Conservation (phyloP, 495 filamentous ascomycete genomes). For the Xylaria grammica region DNA sequence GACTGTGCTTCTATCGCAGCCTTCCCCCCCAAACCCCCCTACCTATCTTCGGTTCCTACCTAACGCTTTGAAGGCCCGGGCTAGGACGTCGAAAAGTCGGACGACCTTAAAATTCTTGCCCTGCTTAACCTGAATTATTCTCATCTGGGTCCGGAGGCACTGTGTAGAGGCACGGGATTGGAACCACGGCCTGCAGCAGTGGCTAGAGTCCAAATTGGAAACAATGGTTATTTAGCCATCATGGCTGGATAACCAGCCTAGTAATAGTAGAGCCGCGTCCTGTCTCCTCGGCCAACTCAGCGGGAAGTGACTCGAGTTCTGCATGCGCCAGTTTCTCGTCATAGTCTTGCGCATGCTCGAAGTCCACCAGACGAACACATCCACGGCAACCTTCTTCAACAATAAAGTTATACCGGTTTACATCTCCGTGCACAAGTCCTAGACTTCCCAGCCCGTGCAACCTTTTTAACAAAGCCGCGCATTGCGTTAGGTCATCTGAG, state of each 20-base stretch:
- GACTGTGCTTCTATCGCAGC: no score
- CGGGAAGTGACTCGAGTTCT: constrained; percentile 20
- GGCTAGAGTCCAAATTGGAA: not conserved
- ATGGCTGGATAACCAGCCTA: constrained; percentile 8
- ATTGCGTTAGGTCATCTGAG: constrained; percentile 21
- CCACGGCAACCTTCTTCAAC: constrained; percentile 13
- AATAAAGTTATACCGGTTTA: constrained; percentile 31
- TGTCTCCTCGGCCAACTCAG: constrained; percentile 25
- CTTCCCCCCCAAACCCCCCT: no score
- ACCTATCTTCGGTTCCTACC: not conserved
- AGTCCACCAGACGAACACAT: constrained; percentile 22
- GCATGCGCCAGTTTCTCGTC: constrained; percentile 20
- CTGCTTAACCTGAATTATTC: constrained; percentile 1
- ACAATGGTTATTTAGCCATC: constrained; percentile 5
- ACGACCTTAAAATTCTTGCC: not conserved
- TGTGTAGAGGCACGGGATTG: constrained; percentile 6
- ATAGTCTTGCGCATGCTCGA: constrained; percentile 23
- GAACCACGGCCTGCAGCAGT: constrained; percentile 6
- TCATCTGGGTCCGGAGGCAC: not conserved
- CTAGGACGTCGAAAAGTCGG: constrained; percentile 1
- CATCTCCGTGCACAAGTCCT: constrained; percentile 29
- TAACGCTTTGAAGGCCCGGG: constrained; percentile 3
- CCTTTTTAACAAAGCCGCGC: constrained; percentile 13
- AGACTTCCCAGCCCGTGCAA: constrained; percentile 22
- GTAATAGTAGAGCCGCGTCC: constrained; percentile 18